Evolutionary conservation across 106 monocot species (phyloP), one percentile per base, ranked within the genome.

Genomic region (Dendrobium catenatum): DNA sequence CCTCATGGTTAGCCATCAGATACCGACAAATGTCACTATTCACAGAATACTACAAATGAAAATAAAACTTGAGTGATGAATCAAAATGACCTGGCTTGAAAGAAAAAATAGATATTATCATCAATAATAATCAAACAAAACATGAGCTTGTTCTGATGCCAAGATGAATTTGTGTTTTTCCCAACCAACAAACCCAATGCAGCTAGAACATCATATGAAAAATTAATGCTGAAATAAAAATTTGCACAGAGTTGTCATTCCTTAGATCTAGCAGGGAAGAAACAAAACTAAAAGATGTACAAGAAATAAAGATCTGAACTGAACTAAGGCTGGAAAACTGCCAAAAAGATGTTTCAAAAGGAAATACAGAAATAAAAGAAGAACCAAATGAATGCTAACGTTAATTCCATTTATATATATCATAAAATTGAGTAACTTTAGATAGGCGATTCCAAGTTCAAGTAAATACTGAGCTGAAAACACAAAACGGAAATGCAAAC

Each of bases 1-100:
- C 91, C 5, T 95, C 93, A 41, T 95, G 91, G 61, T 76, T 86
- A 22, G 89, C 91, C 90, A 95, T 86, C 79, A 95, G 82, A 85
- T 86, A 88, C 9, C 55, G 85, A 73, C 15, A 75, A 81, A 91
- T 73, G 78, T 94, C 92, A 78, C 90, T 88, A 17, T 83, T 79
- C n/a, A 87, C 79, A n/a, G 86, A 85, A 61, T 58, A 42, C 94
- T 95, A 83, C 81, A 89, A 81, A 78, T 24, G 73, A 85, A 68
- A 15, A 6, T 70, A 79, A 77, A 29, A 72, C 4, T 44, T 42
- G 5, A 54, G 17, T n/a, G 70, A 75, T 24, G 27, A 76, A 44
- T 29, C 58, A 41, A 72, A 15, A 18, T 11, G 58, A 66, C 40
- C 40, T 20, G 20, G 42, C 43, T 42, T 46, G 44, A 26, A 42